These are phyloP conservation scores for Discostella pseudostelligera DNA, from an alignment of 108 stramenopile species.

Conservation along the genomic window DNA sequence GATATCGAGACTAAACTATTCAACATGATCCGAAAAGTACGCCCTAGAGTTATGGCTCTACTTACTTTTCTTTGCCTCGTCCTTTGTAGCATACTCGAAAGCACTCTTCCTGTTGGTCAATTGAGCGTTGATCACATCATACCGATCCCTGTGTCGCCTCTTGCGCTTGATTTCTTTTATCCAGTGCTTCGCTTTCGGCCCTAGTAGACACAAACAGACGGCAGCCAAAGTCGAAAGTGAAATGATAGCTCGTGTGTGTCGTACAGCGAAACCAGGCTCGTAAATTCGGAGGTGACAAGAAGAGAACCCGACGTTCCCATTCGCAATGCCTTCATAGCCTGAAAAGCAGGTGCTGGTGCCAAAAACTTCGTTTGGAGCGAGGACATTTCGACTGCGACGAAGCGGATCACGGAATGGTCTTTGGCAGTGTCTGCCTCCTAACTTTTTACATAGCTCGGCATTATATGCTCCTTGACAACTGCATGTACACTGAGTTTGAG, in stretches of 20 bases:
- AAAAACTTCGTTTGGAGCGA: conserved; percentile 65
- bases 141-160: not conserved
- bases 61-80: not conserved
- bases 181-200: conserved; percentile 3
- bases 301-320: conserved; percentile 61
- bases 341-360: conserved; percentile 65
- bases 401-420: conserved; percentile 65
- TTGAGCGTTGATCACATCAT: not conserved
- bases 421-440: conserved; percentile 47
- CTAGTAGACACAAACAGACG: conserved; percentile 6
- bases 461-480: conserved; percentile 57
- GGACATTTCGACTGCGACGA: conserved; percentile 48
- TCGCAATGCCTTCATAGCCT: conserved; percentile 74
- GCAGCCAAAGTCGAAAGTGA: not conserved
- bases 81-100: conserved; percentile 11
- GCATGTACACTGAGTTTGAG: conserved; percentile 78
- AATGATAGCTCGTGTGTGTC: conserved; percentile 44
- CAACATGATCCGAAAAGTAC: no score
- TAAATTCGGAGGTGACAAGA: conserved; percentile 83
- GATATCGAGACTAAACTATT: no score
- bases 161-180: not conserved
- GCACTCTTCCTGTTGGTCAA: conserved; percentile 4
- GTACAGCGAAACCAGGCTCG: conserved; percentile 55
- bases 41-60: not conserved
- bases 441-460: conserved; percentile 41